Percentiles rank a stretch among this genome's conserved stretches.
Evolutionary conservation across 768 basidiomycete genomes (phyloP).

Genomic region (Termitomyces sp.): DNA sequence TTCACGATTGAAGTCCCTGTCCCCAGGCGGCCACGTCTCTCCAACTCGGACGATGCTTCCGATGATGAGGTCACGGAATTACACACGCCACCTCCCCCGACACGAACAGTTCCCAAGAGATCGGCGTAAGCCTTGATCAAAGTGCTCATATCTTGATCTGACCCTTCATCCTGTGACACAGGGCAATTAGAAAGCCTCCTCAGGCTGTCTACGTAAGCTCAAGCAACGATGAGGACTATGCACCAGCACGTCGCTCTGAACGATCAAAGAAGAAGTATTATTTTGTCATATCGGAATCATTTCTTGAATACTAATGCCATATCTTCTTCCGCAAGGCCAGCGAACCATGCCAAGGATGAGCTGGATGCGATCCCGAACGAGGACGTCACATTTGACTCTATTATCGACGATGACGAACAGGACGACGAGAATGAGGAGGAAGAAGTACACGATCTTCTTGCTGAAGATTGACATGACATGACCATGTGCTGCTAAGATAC

Average conservation of each 20-base stretch:
- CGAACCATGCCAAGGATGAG: conserved; percentile 30
- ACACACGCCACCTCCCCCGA: conserved; percentile 30
- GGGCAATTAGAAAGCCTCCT: conserved; percentile 32
- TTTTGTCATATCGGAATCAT: background rate
- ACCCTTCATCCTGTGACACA: conserved; percentile 11
- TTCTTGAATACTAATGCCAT: conserved; percentile 7
- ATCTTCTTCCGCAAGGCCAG: background rate
- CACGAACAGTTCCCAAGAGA: conserved; percentile 48
- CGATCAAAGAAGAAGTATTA: conserved; percentile 12
- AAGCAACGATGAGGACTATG: conserved; percentile 28
- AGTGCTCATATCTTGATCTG: background rate
- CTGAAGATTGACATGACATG: conserved; percentile 16
- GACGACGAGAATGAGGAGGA: conserved; percentile 43
- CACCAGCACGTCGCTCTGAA: conserved; percentile 13
- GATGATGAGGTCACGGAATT: conserved; percentile 31
- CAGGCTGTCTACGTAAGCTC: conserved; percentile 31
- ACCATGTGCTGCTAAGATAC: background rate
- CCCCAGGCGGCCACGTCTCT: conserved; percentile 49
- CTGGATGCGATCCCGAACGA: conserved; percentile 31
- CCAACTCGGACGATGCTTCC: conserved; percentile 41
- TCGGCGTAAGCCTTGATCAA: conserved; percentile 40
- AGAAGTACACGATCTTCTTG: conserved; percentile 44
- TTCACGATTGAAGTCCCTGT: background rate
- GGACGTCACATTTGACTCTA: conserved; percentile 34
- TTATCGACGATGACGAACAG: conserved; percentile 42